Evolutionary conservation across 2,329 filamentous ascomycete genomes (phyloP).

Genomic region (Dothistroma pini): DNA sequence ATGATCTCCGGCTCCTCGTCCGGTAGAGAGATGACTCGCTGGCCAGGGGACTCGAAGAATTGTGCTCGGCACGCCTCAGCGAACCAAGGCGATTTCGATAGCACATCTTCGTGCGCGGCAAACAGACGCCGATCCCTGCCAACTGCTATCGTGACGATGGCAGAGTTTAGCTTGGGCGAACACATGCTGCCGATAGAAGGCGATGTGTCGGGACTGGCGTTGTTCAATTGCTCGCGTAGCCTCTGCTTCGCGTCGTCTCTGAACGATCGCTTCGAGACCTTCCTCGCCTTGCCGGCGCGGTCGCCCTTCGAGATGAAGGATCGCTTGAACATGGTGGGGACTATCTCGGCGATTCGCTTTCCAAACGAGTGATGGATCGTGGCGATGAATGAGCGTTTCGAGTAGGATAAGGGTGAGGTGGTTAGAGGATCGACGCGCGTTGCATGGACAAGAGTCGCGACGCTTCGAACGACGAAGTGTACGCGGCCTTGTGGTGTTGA

Average conservation of each 20-base stretch:
- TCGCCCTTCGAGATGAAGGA: conserved; percentile 78
- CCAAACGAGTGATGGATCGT: conserved; percentile 50
- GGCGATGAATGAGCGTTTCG: conserved; percentile 43
- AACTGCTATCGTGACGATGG: conserved; percentile 83
- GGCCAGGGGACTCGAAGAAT: conserved; percentile 61
- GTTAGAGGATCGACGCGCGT: conserved; percentile 51
- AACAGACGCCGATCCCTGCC: conserved; percentile 84
- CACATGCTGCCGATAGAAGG: conserved; percentile 33
- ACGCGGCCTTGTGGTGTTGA: conserved; percentile 27
- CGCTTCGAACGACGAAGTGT: conserved; percentile 20
- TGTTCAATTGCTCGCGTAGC: conserved; percentile 76
- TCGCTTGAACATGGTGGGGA: conserved; percentile 79
- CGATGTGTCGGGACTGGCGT: conserved; percentile 45
- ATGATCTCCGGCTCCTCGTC: conserved; percentile 85
- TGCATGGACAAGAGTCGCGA: conserved; percentile 39
- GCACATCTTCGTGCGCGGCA: conserved; percentile 90
- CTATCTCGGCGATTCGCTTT: conserved; percentile 14
- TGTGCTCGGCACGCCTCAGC: conserved; percentile 56
- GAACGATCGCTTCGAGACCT: conserved; percentile 69
- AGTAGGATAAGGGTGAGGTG: conserved; percentile 13
- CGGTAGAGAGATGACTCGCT: conserved; percentile 75
- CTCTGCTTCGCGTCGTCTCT: conserved; percentile 80
- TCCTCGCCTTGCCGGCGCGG: conserved; percentile 83
- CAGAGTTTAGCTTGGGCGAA: conserved; percentile 56
- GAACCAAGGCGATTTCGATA: conserved; percentile 83